Conservation (phyloP, 2,329 filamentous ascomycete genomes). For the Aspergillus versicolor region DNA sequence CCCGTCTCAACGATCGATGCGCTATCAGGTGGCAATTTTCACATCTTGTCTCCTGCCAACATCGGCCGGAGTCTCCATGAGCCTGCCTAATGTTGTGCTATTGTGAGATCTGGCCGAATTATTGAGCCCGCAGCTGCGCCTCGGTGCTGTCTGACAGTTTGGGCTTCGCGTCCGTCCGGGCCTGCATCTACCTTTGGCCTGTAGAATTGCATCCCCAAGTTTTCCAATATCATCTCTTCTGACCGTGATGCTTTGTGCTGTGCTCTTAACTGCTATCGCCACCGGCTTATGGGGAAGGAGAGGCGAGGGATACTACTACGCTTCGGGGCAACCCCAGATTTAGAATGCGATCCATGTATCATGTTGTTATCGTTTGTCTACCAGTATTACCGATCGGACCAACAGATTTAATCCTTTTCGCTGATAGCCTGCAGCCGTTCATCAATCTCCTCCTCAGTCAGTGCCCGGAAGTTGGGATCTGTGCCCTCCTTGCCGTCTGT, state of each 20-base stretch:
- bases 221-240: background rate
- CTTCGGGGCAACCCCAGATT: background rate
- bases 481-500: slow-evolving; percentile 80
- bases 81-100: background rate
- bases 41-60: background rate
- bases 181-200: slow-evolving; percentile 10
- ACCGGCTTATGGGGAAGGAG: slow-evolving; percentile 4
- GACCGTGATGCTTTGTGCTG: background rate
- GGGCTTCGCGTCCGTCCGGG: background rate
- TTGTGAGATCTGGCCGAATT: slow-evolving; percentile 5
- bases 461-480: slow-evolving; percentile 74
- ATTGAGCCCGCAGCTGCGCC: background rate
- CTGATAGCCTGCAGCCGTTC: slow-evolving; percentile 96
- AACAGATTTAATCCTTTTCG: slow-evolving; percentile 79
- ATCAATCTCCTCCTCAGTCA: slow-evolving; percentile 98
- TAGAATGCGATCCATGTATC: slow-evolving; percentile 21
- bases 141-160: background rate
- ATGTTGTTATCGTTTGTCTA: slow-evolving; percentile 19
- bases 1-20: slow-evolving; percentile 5
- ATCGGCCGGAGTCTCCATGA: background rate
- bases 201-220: slow-evolving; percentile 11
- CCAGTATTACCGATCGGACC: slow-evolving; percentile 8
- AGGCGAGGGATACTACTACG: slow-evolving; percentile 3
- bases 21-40: slow-evolving; percentile 15
- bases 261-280: slow-evolving; percentile 8